Evolutionary conservation across 805 yeast genomes (phyloP), one percentile per base, ranked within the genome.

Genomic region (Kuraishia borneana): DNA sequence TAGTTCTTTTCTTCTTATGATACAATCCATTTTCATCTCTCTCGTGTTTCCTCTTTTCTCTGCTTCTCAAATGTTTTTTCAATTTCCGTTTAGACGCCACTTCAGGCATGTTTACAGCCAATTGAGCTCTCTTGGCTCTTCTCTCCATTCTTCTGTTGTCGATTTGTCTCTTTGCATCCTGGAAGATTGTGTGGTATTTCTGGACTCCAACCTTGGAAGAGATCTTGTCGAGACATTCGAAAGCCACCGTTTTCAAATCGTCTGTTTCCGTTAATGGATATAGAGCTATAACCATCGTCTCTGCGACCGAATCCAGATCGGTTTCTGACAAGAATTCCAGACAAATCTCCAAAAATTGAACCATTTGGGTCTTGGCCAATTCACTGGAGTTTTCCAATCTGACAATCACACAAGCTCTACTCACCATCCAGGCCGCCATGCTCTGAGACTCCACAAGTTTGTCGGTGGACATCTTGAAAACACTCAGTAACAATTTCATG

Each of bases 101-200:
- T 12, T 81, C 95, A 1, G 97, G 97, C 3, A 80, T 82, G 16
- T 67, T 70, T 8, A 88, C 65, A 3, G 85, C 81, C 50, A 84
- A 58, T 38, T 81, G 77, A 0, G 94, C 81, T 37, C 87, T 67
- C 49, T 77, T 79, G 0, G 82, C 70, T 50, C 68, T 75, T 56
- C 96, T 73, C 32, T 84, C 94, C 38, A 69, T 68, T 47, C 96
- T 71, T 53, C 84, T 72, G 23, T 61, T 60, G 20, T 55, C 58
- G 18, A 88, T 78, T 13, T 47, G 46, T 42, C 68, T 73, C 50
- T 75, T 73, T n/a, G 85, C 92, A 30, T 61, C 60, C 2, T 82
- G 60, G 48, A 77, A 80, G 2, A 72, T 56, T 16, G 60, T 53
- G 9, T 83, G 69, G 49, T 79, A 89, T 18, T 67, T 76, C 0